A percentile compares a stretch with the other conserved stretches of the same genome.
Conservation (phyloP, 805 yeast genomes). For the Geotrichum ghanense region DNA sequence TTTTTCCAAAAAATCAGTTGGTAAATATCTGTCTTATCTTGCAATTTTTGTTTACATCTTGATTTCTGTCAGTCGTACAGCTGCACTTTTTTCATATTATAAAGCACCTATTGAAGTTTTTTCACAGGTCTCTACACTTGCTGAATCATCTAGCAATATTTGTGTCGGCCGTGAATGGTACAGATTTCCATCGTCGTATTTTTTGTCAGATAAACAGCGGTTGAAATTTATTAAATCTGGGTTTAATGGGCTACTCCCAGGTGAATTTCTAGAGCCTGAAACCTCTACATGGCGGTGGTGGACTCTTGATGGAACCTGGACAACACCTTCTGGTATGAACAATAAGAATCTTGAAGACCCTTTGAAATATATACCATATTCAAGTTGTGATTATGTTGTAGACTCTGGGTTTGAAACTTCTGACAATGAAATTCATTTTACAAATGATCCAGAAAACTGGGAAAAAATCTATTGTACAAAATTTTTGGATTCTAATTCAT, state of each 20-base stretch:
- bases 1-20: constrained; percentile 4
- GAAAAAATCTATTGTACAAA: constrained; percentile 14
- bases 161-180: constrained; percentile 97
- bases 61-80: constrained; percentile 39
- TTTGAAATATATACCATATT: constrained; percentile 38
- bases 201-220: constrained; percentile 53
- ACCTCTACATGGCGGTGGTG: constrained; percentile 22
- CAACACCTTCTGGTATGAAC: constrained; percentile 58
- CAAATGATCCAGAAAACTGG: constrained; percentile 14
- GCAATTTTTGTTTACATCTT: constrained; percentile 12
- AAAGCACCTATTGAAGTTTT: constrained; percentile 60
- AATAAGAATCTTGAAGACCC: constrained; percentile 57
- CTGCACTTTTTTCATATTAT: constrained; percentile 55
- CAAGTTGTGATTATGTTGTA: constrained; percentile 55
- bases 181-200: constrained; percentile 80
- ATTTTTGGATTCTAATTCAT: constrained; percentile 17
- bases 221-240: constrained; percentile 63
- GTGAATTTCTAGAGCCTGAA: constrained; percentile 53
- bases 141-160: constrained; percentile 34
- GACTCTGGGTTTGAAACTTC: constrained; percentile 41
- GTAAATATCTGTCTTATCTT: constrained; percentile 4
- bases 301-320: constrained; percentile 24
- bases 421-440: constrained; percentile 30
- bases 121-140: constrained; percentile 27
- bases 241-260: constrained; percentile 81